These are phyloP conservation scores for Fomitopsis palustris DNA, from an alignment of 1,284 basidiomycete species.

Conservation along the genomic window DNA sequence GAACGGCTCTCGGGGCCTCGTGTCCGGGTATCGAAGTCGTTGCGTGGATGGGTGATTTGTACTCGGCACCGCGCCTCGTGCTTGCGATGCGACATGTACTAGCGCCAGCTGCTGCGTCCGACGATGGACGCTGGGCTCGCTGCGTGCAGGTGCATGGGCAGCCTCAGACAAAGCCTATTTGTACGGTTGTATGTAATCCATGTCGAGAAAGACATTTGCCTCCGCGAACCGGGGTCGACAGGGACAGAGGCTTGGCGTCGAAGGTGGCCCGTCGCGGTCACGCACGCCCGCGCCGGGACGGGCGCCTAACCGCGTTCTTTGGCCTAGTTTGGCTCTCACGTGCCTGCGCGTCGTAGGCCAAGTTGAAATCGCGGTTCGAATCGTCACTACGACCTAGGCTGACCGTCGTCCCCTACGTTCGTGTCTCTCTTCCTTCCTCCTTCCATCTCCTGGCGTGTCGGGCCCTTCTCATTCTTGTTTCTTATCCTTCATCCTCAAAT, in stretches of 20 bases:
- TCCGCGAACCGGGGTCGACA: too few relatives aligned
- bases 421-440: slow-evolving; percentile 11
- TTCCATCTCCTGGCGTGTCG: slow-evolving; percentile 17
- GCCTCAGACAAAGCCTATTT: too few relatives aligned
- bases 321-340: slow-evolving; percentile 23
- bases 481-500: slow-evolving; percentile 14
- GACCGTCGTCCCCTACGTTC: slow-evolving; percentile 19
- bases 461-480: slow-evolving; percentile 17
- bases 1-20: neutral
- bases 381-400: slow-evolving; percentile 23
- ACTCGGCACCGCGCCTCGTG: slow-evolving; percentile 1
- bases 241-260: neutral
- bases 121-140: too few relatives aligned
- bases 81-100: neutral
- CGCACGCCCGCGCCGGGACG: neutral
- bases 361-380: slow-evolving; percentile 27
- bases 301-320: slow-evolving; percentile 21
- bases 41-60: slow-evolving; percentile 1
- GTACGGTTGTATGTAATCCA: too few relatives aligned
- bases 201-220: too few relatives aligned
- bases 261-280: slow-evolving; percentile 4
- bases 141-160: neutral
- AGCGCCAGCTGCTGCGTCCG: neutral
- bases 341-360: slow-evolving; percentile 19
- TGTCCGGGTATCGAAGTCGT: slow-evolving; percentile 1